phyloP scores from a whole-genome alignment of 2,329 filamentous ascomycete species.

The Chaetomiaceae sp. region DNA sequence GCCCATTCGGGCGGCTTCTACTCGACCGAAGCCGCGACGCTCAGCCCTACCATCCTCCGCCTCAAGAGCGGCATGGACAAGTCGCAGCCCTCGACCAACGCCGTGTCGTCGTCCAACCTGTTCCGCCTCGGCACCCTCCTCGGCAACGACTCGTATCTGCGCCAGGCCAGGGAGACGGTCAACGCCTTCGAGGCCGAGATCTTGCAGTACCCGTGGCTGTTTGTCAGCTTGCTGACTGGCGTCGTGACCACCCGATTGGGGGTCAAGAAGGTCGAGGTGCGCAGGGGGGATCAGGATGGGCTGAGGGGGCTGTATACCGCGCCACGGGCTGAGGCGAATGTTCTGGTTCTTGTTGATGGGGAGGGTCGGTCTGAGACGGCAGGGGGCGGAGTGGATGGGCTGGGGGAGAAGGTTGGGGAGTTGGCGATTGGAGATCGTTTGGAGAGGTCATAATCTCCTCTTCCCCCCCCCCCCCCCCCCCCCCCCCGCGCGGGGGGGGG shows the following conservation, averaged over 20 bases:
- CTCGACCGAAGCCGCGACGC: conserved; percentile 57
- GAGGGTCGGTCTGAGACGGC: no score
- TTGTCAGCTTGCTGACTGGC: conserved; percentile 70
- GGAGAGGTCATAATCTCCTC: no score
- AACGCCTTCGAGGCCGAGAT: conserved; percentile 88
- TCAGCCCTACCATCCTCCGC: conserved; percentile 67
- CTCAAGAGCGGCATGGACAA: conserved; percentile 96
- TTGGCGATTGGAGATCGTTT: conserved; percentile 7
- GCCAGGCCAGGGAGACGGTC: conserved; percentile 66
- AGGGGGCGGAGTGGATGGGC: neutral
- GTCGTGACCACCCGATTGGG: conserved; percentile 74
- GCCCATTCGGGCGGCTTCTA: conserved; percentile 63
- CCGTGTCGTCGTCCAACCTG: conserved; percentile 80
- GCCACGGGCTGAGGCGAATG: conserved; percentile 19
- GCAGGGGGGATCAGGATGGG: conserved; percentile 4
- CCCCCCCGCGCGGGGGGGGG: no score
- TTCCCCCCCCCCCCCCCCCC: no score
- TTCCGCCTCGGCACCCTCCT: conserved; percentile 71
- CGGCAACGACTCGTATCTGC: conserved; percentile 58
- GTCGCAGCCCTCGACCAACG: conserved; percentile 84
- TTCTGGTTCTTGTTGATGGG: conserved; percentile 10
- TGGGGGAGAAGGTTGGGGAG: neutral
- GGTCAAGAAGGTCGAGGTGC: conserved; percentile 24
- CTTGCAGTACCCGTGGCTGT: conserved; percentile 88
- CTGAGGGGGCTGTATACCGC: conserved; percentile 12